Conservation (phyloP, 768 basidiomycete genomes). For the Russula sp. region DNA sequence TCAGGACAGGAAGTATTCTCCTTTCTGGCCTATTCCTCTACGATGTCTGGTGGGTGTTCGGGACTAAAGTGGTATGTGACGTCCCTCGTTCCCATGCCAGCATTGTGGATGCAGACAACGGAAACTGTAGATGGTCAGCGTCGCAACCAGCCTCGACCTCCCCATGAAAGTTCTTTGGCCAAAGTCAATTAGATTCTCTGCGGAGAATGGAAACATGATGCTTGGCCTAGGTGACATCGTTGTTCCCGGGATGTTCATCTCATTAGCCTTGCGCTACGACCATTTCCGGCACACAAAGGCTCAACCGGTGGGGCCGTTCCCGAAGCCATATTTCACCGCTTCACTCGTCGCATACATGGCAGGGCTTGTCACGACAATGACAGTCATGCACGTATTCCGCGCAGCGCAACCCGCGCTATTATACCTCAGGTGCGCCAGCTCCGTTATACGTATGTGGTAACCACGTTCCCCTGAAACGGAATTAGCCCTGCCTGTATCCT, state of each 20-base stretch:
- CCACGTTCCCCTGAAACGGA: conserved; percentile 2
- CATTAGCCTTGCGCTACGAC: conserved; percentile 85
- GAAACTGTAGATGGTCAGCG: conserved; percentile 76
- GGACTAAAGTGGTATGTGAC: conserved; percentile 70
- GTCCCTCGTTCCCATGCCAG: neutral
- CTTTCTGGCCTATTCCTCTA: conserved; percentile 85
- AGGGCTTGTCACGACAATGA: conserved; percentile 73
- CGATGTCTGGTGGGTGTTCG: conserved; percentile 95
- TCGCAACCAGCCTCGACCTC: conserved; percentile 83
- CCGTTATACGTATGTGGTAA: neutral
- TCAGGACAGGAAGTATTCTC: conserved; percentile 78
- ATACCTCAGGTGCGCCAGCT: conserved; percentile 66
- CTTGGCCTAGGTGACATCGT: conserved; percentile 89
- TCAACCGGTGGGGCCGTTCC: conserved; percentile 33
- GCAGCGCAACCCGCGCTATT: conserved; percentile 88
- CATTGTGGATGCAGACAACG: neutral
- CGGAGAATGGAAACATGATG: conserved; percentile 68
- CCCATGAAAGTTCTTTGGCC: conserved; percentile 93
- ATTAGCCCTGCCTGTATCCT: conserved; percentile 69
- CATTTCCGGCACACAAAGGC: conserved; percentile 38
- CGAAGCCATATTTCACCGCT: conserved; percentile 72
- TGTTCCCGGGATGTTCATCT: conserved; percentile 63
- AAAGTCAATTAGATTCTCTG: conserved; percentile 49
- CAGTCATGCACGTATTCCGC: conserved; percentile 72
- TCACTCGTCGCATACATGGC: conserved; percentile 63